Evolutionary conservation across 495 filamentous ascomycete species (phyloP), one percentile per base, ranked within the genome.

Genomic region (Penicillium canariense): DNA sequence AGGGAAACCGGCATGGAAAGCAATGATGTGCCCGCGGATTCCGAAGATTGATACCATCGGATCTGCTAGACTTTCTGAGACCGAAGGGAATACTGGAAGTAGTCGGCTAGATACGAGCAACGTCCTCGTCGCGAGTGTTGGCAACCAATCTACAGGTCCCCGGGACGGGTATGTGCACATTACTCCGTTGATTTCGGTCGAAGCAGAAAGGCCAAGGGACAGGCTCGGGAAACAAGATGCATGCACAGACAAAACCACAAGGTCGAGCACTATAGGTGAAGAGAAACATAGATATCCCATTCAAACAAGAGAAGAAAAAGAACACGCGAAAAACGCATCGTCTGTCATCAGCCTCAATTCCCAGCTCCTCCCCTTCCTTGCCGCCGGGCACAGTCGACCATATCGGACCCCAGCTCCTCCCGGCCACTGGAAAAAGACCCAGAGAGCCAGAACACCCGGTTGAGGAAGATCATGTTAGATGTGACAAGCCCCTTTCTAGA

Each of bases 281-380:
- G 39, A 50, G 34, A 53, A 56, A 55, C n/a, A 52, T 20, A 42
- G 28, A 55, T 22, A 58, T 43, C 51, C 50, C 54, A 61, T 61
- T 63, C 30, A 49, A 61, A 56, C 47, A 40, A 48, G 32, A 26
- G 32, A 46, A 47, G 14, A 56, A 30, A 48, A 32, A 38, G 42
- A 53, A 39, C 27, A 42, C 25, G 30, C 54, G 17, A 30, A 55
- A 54, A 64, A 55, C 54, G 50, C 46, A 58, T 56, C 43, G 48
- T 52, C 52, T 54, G 54, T 56, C 31, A 30, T 61, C 58, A 42
- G 22, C 38, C 22, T 61, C 51, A 53, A 50, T 44, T 48, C 49
- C 51, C 52, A 48, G 48, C 48, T 39, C 22, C 43, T 26, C n/a
- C 20, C 10, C 20, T 23, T 25, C 20, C 12, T 42, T 6, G 4